Conservation (phyloP, 345 rosid genomes). For the Triadica sebifera region DNA sequence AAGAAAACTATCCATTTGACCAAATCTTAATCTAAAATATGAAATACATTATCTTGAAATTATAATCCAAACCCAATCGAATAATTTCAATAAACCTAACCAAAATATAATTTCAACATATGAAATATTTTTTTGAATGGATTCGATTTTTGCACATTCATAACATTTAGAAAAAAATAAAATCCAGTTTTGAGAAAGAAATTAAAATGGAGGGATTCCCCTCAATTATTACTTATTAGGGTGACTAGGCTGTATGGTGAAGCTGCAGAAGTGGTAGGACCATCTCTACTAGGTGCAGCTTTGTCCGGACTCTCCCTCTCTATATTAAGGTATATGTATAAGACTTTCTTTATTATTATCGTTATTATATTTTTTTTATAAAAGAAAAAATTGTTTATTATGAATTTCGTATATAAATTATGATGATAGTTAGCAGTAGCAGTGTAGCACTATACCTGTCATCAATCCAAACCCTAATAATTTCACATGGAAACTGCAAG, state of each 20-base stretch:
- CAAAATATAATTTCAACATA: too few relatives aligned
- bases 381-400: background rate
- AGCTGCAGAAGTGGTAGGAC: constrained; percentile 6
- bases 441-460: background rate
- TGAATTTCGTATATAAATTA: background rate
- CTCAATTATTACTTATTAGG: background rate
- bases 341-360: too few relatives aligned
- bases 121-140: too few relatives aligned
- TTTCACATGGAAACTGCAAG: constrained; percentile 33
- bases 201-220: background rate
- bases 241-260: background rate
- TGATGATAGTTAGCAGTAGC: constrained; percentile 6
- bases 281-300: constrained; percentile 1
- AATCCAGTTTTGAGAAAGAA: background rate
- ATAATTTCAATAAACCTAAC: too few relatives aligned
- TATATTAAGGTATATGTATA: background rate
- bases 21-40: too few relatives aligned
- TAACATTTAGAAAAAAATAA: background rate
- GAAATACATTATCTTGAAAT: too few relatives aligned
- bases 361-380: too few relatives aligned
- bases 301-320: constrained; percentile 3
- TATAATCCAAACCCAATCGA: too few relatives aligned
- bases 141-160: too few relatives aligned
- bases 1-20: too few relatives aligned
- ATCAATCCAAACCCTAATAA: constrained; percentile 1